These are phyloP conservation scores for Kwoniella botswanensis DNA, from an alignment of 768 basidiomycete genomes.

Conservation along the genomic window DNA sequence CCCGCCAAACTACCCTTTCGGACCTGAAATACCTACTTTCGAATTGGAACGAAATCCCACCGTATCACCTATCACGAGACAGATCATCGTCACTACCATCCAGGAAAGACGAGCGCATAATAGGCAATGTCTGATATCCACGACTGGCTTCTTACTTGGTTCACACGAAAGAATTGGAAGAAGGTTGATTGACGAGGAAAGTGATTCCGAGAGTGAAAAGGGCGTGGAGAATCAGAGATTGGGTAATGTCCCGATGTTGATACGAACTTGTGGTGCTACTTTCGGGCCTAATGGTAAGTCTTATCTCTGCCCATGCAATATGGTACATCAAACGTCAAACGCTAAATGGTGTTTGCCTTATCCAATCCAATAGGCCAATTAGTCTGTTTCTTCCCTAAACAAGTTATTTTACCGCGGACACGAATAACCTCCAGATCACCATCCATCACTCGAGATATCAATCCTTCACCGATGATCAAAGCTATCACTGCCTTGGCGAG, in stretches of 20 bases:
- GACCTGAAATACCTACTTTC: constrained; percentile 67
- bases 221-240: constrained; percentile 38
- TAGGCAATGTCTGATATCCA: constrained; percentile 83
- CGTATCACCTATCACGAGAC: constrained; percentile 76
- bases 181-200: constrained; percentile 40
- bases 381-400: constrained; percentile 74
- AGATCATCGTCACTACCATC: constrained; percentile 77
- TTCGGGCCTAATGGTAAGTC: constrained; percentile 83
- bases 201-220: constrained; percentile 55
- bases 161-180: constrained; percentile 60
- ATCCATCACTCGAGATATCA: constrained; percentile 29
- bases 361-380: constrained; percentile 69
- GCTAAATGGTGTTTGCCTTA: neutral
- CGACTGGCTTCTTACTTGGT: constrained; percentile 79
- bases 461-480: constrained; percentile 41
- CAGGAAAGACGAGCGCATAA: constrained; percentile 71
- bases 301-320: neutral
- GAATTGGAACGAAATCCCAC: constrained; percentile 83
- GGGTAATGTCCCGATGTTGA: constrained; percentile 71
- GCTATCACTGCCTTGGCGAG: constrained; percentile 51
- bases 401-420: constrained; percentile 39
- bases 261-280: constrained; percentile 78
- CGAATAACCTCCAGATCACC: constrained; percentile 48
- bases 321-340: neutral
- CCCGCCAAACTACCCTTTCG: constrained; percentile 71